These are phyloP conservation scores for Hydrangea macrophylla DNA, from an alignment of 148 eudicot species.

Conservation along the genomic window DNA sequence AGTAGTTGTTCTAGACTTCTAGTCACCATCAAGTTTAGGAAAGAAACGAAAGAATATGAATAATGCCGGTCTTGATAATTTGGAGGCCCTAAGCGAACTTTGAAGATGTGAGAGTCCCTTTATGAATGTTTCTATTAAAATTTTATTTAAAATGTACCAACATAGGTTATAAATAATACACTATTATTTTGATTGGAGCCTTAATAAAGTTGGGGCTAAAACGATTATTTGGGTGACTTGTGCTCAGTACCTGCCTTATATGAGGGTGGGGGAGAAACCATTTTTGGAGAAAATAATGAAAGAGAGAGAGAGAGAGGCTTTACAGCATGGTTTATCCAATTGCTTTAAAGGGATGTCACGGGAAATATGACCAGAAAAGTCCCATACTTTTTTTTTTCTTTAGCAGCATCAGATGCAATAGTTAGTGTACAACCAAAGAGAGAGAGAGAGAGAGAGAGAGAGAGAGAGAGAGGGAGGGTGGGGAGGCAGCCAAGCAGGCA, in stretches of 20 bases:
- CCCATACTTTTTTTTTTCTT: constrained; percentile 1
- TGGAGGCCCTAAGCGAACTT: too few relatives aligned
- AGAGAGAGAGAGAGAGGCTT: constrained; percentile 16
- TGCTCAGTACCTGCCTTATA: too few relatives aligned
- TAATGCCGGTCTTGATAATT: too few relatives aligned
- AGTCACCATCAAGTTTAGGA: too few relatives aligned
- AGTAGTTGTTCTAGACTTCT: too few relatives aligned
- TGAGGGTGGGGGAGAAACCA: not conserved
- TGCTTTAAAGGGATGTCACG: constrained; percentile 22
- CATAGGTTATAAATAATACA: not conserved
- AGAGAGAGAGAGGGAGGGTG: not conserved
- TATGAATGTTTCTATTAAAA: too few relatives aligned
- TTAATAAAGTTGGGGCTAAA: too few relatives aligned
- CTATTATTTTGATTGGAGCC: not conserved
- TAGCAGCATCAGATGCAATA: constrained; percentile 11
- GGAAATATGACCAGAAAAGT: constrained; percentile 7
- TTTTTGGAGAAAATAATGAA: constrained; percentile 1
- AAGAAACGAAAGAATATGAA: too few relatives aligned
- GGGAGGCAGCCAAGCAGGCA: not conserved
- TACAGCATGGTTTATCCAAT: constrained; percentile 21
- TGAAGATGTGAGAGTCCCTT: too few relatives aligned
- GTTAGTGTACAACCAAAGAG: not conserved
- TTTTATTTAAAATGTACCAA: too few relatives aligned
- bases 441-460: not conserved
- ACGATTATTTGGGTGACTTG: too few relatives aligned